Evolutionary conservation across 2,329 filamentous ascomycete genomes (phyloP).

Genomic region (Colletotrichum scovillei): DNA sequence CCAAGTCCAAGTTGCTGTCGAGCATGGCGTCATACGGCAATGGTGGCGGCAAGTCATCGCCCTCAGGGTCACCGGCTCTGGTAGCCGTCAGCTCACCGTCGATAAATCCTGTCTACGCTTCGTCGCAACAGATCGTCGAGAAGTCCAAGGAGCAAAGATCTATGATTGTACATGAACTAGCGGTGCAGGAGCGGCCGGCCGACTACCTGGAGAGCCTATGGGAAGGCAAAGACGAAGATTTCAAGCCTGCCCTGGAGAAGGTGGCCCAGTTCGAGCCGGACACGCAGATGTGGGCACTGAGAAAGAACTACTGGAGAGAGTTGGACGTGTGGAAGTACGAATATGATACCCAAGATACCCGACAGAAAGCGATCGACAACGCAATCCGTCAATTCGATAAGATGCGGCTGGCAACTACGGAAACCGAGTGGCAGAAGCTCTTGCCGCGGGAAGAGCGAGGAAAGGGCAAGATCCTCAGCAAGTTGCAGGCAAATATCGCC

Average conservation of each 20-base stretch:
- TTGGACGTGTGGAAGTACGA: slow-evolving; percentile 73
- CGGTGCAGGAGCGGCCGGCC: slow-evolving; percentile 62
- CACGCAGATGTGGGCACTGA: slow-evolving; percentile 65
- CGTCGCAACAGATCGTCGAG: slow-evolving; percentile 63
- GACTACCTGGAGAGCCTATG: slow-evolving; percentile 63
- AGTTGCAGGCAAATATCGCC: slow-evolving; percentile 68
- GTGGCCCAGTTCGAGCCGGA: slow-evolving; percentile 64
- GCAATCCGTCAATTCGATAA: slow-evolving; percentile 71
- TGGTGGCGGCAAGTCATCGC: slow-evolving; percentile 51
- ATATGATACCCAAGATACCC: slow-evolving; percentile 64
- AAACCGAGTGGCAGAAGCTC: slow-evolving; percentile 72
- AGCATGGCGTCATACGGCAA: slow-evolving; percentile 49
- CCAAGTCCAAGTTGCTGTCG: slow-evolving; percentile 57
- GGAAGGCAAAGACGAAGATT: slow-evolving; percentile 63
- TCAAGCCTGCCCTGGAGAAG: slow-evolving; percentile 66
- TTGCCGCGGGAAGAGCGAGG: slow-evolving; percentile 68
- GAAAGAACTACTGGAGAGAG: slow-evolving; percentile 70
- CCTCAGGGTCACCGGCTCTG: slow-evolving; percentile 65
- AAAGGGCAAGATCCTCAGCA: slow-evolving; percentile 70
- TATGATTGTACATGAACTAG: slow-evolving; percentile 70
- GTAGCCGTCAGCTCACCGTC: slow-evolving; percentile 66
- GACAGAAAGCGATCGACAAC: slow-evolving; percentile 71
- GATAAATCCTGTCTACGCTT: slow-evolving; percentile 59
- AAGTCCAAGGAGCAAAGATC: slow-evolving; percentile 64
- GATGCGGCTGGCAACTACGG: slow-evolving; percentile 64